Conservation (phyloP, 805 yeast genomes). For the Yarrowia phangngaensis region DNA sequence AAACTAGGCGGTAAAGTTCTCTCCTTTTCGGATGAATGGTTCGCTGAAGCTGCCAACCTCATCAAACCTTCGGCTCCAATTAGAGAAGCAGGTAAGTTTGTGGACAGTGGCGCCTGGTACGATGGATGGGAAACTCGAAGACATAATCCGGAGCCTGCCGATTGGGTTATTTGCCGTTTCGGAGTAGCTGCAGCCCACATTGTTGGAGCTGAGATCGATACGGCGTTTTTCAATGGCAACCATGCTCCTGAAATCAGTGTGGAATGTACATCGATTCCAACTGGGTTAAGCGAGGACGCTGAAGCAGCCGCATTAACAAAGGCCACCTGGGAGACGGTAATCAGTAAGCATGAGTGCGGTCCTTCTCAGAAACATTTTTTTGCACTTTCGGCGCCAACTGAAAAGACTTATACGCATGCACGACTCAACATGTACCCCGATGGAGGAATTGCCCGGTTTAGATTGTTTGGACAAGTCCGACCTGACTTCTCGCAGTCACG, state of each 20-base stretch:
- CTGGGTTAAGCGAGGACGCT: slow-evolving; percentile 33
- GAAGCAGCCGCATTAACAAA: slow-evolving; percentile 35
- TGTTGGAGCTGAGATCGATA: slow-evolving; percentile 84
- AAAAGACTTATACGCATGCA: slow-evolving; percentile 65
- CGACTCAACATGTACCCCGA: slow-evolving; percentile 93
- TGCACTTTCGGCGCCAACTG: slow-evolving; percentile 57
- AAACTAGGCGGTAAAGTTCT: slow-evolving; percentile 76
- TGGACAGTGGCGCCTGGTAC: slow-evolving; percentile 91
- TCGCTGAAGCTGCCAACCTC: slow-evolving; percentile 86
- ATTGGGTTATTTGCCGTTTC: slow-evolving; percentile 78
- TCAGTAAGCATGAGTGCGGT: slow-evolving; percentile 75
- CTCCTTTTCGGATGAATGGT: slow-evolving; percentile 83
- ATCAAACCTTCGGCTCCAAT: slow-evolving; percentile 77
- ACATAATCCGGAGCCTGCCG: slow-evolving; percentile 79
- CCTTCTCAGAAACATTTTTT: slow-evolving; percentile 86
- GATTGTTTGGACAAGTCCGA: slow-evolving; percentile 77
- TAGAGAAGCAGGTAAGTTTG: slow-evolving; percentile 74
- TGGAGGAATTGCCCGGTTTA: slow-evolving; percentile 95
- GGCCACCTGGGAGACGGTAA: slow-evolving; percentile 63
- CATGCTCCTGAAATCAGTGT: slow-evolving; percentile 89
- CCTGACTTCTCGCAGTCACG: slow-evolving; percentile 54
- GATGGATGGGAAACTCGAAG: slow-evolving; percentile 99
- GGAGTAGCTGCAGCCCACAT: slow-evolving; percentile 81
- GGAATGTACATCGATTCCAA: slow-evolving; percentile 50
- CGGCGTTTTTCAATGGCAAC: slow-evolving; percentile 91